phyloP scores from a whole-genome alignment of 2,329 filamentous ascomycete species.

The Ascochyta clinopodiicola region DNA sequence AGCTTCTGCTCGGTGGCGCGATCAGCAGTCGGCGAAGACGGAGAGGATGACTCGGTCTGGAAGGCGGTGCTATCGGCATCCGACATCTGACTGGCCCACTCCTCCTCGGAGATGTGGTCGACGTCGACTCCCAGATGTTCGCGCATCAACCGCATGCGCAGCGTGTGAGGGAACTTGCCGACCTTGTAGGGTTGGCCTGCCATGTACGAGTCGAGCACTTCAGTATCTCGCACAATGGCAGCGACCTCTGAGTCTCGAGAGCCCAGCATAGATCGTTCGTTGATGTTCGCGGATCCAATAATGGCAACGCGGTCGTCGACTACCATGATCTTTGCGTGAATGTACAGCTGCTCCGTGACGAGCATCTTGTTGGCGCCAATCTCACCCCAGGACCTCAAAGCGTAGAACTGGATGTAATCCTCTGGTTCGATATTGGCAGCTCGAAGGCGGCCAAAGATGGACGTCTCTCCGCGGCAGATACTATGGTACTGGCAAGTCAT shows the following conservation, averaged over 20 bases:
- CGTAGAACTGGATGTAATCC: slow-evolving; percentile 95
- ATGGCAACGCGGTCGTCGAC: slow-evolving; percentile 92
- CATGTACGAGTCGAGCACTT: slow-evolving; percentile 93
- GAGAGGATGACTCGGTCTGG: slow-evolving; percentile 44
- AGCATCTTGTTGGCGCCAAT: slow-evolving; percentile 82
- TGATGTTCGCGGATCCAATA: slow-evolving; percentile 98
- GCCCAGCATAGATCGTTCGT: slow-evolving; percentile 94
- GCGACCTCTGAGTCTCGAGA: slow-evolving; percentile 91
- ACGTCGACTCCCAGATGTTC: slow-evolving; percentile 97
- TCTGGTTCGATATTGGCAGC: slow-evolving; percentile 86
- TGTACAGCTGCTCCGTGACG: slow-evolving; percentile 96
- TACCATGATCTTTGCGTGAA: slow-evolving; percentile 96
- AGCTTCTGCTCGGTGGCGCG: slow-evolving; percentile 49
- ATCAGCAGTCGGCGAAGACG: slow-evolving; percentile 42
- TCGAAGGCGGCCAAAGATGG: slow-evolving; percentile 86
- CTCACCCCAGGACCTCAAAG: slow-evolving; percentile 87
- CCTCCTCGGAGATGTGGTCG: slow-evolving; percentile 70
- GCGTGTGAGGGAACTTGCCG: slow-evolving; percentile 88
- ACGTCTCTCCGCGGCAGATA: slow-evolving; percentile 90
- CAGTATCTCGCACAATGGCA: slow-evolving; percentile 87
- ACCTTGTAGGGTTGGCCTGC: slow-evolving; percentile 87
- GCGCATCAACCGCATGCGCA: slow-evolving; percentile 92
- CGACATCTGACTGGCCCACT: slow-evolving; percentile 42
- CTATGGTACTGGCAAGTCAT: slow-evolving; percentile 97
- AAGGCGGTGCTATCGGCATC: slow-evolving; percentile 73